Conservation (phyloP, 2,329 filamentous ascomycete genomes). For the Pseudogymnoascus sp. region DNA sequence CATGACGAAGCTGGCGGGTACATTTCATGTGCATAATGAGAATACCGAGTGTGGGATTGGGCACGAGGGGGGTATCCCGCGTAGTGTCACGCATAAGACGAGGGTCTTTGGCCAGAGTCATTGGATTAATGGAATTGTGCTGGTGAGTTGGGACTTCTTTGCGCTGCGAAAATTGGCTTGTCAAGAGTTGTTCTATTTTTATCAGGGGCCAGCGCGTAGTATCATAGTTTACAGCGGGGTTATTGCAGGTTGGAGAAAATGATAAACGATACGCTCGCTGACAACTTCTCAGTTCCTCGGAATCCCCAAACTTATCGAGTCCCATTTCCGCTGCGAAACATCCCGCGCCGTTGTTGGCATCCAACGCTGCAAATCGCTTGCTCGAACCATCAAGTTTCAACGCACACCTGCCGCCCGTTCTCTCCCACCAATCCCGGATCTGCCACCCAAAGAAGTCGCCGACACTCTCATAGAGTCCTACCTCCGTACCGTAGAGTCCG, state of each 20-base stretch:
- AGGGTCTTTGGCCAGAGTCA: conserved; percentile 52
- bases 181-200: conserved; percentile 18
- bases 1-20: conserved; percentile 36
- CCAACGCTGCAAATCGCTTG: conserved; percentile 47
- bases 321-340: conserved; percentile 32
- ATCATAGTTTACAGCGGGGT: not conserved
- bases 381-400: conserved; percentile 45
- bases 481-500: conserved; percentile 40
- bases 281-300: conserved; percentile 35
- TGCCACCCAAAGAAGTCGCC: conserved; percentile 43
- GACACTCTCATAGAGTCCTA: conserved; percentile 46
- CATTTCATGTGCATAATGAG: conserved; percentile 40
- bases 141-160: conserved; percentile 34
- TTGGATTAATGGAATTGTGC: conserved; percentile 45
- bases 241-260: not conserved
- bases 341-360: conserved; percentile 36
- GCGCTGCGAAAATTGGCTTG: conserved; percentile 18
- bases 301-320: conserved; percentile 41
- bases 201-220: not conserved
- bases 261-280: not conserved
- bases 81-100: conserved; percentile 48
- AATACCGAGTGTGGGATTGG: conserved; percentile 25
- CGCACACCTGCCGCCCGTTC: conserved; percentile 44
- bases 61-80: conserved; percentile 31
- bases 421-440: conserved; percentile 32